phyloP scores from a whole-genome alignment of 306 rosid species.

The Prunus mume region DNA sequence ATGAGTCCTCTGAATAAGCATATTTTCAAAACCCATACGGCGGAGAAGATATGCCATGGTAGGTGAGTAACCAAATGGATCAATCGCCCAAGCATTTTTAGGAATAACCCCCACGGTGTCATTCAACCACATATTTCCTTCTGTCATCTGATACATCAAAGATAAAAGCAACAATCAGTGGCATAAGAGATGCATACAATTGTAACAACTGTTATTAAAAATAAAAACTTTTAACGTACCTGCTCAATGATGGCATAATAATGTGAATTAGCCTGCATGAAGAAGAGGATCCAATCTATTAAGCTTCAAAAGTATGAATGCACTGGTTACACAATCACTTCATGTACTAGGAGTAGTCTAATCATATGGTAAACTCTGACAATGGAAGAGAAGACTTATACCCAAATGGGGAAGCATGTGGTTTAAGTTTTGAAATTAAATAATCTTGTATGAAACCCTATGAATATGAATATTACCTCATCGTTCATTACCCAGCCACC shows the following conservation, averaged over 20 bases:
- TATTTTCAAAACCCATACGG: constrained; percentile 98
- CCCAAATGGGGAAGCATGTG: not conserved
- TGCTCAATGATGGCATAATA: constrained; percentile 92
- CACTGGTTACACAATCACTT: not conserved
- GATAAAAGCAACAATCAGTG: constrained; percentile 18
- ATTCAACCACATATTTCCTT: constrained; percentile 95
- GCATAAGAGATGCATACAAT: not conserved
- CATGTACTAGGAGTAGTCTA: not conserved
- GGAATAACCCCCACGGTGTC: constrained; percentile 90
- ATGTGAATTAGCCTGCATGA: constrained; percentile 96
- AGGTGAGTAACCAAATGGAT: constrained; percentile 98
- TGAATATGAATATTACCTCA: constrained; percentile 57
- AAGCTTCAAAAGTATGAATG: not conserved
- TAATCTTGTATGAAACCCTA: not conserved
- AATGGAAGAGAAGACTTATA: not conserved
- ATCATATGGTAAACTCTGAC: not conserved
- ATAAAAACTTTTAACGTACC: constrained; percentile 42
- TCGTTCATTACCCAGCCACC: constrained; percentile 99
- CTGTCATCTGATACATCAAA: constrained; percentile 65
- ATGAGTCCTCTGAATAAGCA: constrained; percentile 99
- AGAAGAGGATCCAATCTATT: constrained; percentile 20
- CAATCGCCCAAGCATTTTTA: constrained; percentile 97
- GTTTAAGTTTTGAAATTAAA: not conserved
- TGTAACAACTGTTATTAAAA: not conserved
- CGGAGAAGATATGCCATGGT: constrained; percentile 99